phyloP scores from a whole-genome alignment of 345 rosid genomes.

The Eucalyptus decipiens region DNA sequence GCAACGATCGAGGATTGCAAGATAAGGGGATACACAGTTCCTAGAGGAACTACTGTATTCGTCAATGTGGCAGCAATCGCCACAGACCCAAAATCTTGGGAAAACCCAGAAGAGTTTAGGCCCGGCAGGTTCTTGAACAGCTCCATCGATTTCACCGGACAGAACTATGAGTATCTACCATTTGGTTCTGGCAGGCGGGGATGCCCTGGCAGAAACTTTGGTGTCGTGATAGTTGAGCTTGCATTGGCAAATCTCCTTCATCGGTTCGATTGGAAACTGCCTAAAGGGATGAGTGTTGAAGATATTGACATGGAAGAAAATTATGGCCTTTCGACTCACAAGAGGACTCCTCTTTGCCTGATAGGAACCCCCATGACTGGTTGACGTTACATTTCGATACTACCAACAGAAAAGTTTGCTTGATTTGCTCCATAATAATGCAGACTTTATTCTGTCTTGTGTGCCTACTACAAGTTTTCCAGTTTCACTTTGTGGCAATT shows the following conservation, averaged over 20 bases:
- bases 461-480: background rate
- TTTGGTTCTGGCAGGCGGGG: slow-evolving; percentile 57
- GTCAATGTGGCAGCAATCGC: slow-evolving; percentile 8
- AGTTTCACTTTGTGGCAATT: background rate
- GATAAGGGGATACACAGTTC: slow-evolving; percentile 17
- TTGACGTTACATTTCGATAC: background rate
- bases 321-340: slow-evolving; percentile 22
- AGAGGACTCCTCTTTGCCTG: slow-evolving; percentile 33
- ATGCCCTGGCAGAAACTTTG: slow-evolving; percentile 46
- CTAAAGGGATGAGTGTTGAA: slow-evolving; percentile 13
- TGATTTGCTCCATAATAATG: background rate
- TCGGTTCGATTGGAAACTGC: slow-evolving; percentile 42
- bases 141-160: slow-evolving; percentile 33
- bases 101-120: slow-evolving; percentile 15
- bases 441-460: background rate
- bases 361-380: background rate
- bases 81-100: slow-evolving; percentile 17
- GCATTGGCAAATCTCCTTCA: slow-evolving; percentile 34
- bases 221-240: slow-evolving; percentile 17
- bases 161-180: slow-evolving; percentile 34
- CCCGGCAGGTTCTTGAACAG: slow-evolving; percentile 30
- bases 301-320: slow-evolving; percentile 48
- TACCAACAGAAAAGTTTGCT: background rate
- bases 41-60: slow-evolving; percentile 19
- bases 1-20: slow-evolving; percentile 11